Evolutionary conservation across 177 flowering plant genomes (phyloP), one percentile per base, ranked within the genome.

Genomic region (Vitis hybrid): DNA sequence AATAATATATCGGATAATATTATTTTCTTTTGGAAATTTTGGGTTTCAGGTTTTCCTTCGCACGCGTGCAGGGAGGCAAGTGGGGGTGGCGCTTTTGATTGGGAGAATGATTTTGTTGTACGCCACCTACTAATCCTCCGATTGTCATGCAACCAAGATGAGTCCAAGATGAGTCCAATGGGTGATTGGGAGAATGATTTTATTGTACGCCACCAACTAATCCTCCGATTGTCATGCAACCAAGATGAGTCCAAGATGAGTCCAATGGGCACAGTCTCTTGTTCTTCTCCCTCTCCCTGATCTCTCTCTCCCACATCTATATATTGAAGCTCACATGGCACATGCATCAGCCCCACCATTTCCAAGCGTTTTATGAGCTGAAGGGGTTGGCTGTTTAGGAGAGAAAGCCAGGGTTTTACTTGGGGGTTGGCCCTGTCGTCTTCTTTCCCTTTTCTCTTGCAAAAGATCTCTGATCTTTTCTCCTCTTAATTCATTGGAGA

Each of bases 131-230:
- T 69, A 62, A 57, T 51, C 10, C 64, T 69, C 75, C 81, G 73
- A 68, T 74, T 77, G 77, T 79, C 87, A 82, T 82, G 82, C 78
- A 74, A 71, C 58, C 54, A 74, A 61, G 63, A 74, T 76, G 83
- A n/a, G n/a, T n/a, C n/a, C n/a, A n/a, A n/a, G n/a, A n/a, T n/a
- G n/a, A 79, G 50, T 72, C 68, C 60, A 34, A 60, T 67, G 54
- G 58, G 53, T 10, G 55, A 14, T 52, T 49, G 59, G 69, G 65
- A 55, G 71, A 78, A 70, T 74, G 82, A 76, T 65, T 69, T 75
- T 73, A 68, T 70, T 74, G 58, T 66, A 75, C 73, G 77, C 75
- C 65, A 84, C 83, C 84, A 76, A 81, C 80, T 69, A 62, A 57
- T 51, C 10, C 64, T 69, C 75, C 81, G 73, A 68, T 74, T 77